Base-by-base conservation (phyloP, 2,329 filamentous ascomycete species). In the Penicillium brasilianum region DNA sequence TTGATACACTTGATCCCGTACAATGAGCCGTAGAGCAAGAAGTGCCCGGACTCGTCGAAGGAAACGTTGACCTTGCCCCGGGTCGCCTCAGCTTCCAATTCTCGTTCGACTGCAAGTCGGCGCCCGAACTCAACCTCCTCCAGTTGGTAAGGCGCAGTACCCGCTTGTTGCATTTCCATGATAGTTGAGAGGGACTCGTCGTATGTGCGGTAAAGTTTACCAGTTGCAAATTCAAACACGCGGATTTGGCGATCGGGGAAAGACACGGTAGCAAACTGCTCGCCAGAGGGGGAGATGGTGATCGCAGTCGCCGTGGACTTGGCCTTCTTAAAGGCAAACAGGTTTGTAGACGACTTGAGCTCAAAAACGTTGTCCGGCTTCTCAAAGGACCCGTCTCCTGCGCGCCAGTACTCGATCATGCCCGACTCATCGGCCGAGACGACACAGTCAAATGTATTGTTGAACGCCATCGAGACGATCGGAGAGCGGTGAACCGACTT, bases 381-480 rank as follows among this genome's bases (percentile, higher is more conserved):
- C 71, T 96, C 92, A 75, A 92, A 97, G 41, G 82, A 88, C 1
- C 87, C 88, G 64, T 85, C 86, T 14, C 73, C 69, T 0, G 95
- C 93, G 60, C 87, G 86, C 95, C 95, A 99, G 79, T 99, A 99
- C 77, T 99, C 95, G 10, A 99, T 75, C 94, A 98, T 98, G 25
- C 95, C 94, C 57, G 87, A 87, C 68, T 94, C 88, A 67, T 99
- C 96, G 0, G 89, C 89, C 1, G 95, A 98, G 7, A 98, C 81
- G 1, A 96, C 93, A 72, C 95, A 99, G 77, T 98, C 90, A 72
- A 89, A 97, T 5, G 84, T 80, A 73, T 92, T 88, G 76, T 98
- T 99, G 81, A 93, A 99, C 0, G 88, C 88, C 86, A 99, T 94
- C 25, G 96, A 79, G 30, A 89, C 87, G 2, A 99, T 91, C 0